Conservation (phyloP, 352 stramenopile genomes). For the Phytophthora cajani region DNA sequence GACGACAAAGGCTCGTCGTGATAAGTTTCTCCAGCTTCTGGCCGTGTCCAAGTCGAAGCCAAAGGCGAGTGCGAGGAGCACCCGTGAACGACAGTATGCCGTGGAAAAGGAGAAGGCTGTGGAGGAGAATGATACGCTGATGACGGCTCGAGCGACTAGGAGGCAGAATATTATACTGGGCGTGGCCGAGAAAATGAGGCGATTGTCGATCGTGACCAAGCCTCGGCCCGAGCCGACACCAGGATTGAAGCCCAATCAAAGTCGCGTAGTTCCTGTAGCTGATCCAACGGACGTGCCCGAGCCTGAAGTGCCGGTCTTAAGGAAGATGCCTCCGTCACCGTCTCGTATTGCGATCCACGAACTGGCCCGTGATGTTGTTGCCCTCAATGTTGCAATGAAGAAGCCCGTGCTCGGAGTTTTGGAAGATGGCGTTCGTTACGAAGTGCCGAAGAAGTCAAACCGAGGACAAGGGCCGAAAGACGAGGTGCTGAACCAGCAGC, state of each 20-base stretch:
- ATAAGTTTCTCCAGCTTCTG: conserved; percentile 53
- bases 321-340: neutral
- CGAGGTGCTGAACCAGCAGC: conserved; percentile 12
- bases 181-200: conserved; percentile 25
- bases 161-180: conserved; percentile 31
- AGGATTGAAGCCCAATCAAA: conserved; percentile 7
- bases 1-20: conserved; percentile 34
- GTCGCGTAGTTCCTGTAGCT: conserved; percentile 20
- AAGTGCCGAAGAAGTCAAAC: conserved; percentile 48
- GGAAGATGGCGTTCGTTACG: conserved; percentile 67
- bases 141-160: conserved; percentile 13
- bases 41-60: conserved; percentile 29
- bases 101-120: conserved; percentile 6
- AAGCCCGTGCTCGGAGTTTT: conserved; percentile 38
- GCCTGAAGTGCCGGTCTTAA: conserved; percentile 15
- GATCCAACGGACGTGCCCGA: conserved; percentile 6
- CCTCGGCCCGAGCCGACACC: conserved; percentile 4
- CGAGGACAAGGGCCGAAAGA: conserved; percentile 31
- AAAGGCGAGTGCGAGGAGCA: conserved; percentile 20
- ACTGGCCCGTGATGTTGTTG: conserved; percentile 49
- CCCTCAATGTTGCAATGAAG: conserved; percentile 30
- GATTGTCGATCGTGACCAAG: conserved; percentile 22
- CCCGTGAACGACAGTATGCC: conserved; percentile 17
- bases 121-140: conserved; percentile 12
- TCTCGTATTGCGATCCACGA: conserved; percentile 52